Conservation (phyloP, 257 asterid genomes). For the Perilla frutescens region DNA sequence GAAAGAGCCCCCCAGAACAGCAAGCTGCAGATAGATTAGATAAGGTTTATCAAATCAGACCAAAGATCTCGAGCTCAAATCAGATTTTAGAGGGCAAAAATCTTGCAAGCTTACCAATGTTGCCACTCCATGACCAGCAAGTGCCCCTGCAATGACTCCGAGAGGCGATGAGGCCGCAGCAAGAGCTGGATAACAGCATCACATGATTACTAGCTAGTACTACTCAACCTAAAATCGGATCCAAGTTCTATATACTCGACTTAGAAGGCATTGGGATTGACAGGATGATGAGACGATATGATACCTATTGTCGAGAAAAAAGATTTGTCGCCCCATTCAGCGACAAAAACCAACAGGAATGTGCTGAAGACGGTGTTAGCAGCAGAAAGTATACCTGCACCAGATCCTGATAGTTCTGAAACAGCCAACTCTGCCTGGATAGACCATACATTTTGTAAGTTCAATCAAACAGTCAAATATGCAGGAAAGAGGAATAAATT, state of each 20-base stretch:
- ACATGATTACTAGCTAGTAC: constrained; percentile 7
- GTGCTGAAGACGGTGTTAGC: constrained; percentile 86
- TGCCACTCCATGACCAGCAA: constrained; percentile 95
- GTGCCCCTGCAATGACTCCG: constrained; percentile 97
- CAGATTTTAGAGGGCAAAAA: background rate
- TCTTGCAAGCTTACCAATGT: constrained; percentile 60
- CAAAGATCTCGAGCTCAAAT: background rate
- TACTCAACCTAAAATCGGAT: no score
- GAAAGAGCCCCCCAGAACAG: constrained; percentile 96
- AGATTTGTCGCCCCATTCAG: constrained; percentile 99
- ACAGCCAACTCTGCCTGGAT: constrained; percentile 91
- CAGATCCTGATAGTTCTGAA: constrained; percentile 82
- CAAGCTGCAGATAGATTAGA: constrained; percentile 63
- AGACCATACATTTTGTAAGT: constrained; percentile 27
- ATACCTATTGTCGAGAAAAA: constrained; percentile 93
- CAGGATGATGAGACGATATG: background rate
- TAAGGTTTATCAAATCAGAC: background rate
- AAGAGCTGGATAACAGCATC: constrained; percentile 60
- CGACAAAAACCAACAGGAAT: constrained; percentile 85
- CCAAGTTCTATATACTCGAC: background rate
- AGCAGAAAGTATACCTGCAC: constrained; percentile 81
- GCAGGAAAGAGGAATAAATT: no score
- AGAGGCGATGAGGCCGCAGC: constrained; percentile 99
- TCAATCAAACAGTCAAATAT: background rate
- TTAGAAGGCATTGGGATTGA: background rate